Evolutionary conservation across 1,139 yeast species (phyloP), one percentile per base, ranked within the genome.

Genomic region (Spencermartinsiella ligniputridi): DNA sequence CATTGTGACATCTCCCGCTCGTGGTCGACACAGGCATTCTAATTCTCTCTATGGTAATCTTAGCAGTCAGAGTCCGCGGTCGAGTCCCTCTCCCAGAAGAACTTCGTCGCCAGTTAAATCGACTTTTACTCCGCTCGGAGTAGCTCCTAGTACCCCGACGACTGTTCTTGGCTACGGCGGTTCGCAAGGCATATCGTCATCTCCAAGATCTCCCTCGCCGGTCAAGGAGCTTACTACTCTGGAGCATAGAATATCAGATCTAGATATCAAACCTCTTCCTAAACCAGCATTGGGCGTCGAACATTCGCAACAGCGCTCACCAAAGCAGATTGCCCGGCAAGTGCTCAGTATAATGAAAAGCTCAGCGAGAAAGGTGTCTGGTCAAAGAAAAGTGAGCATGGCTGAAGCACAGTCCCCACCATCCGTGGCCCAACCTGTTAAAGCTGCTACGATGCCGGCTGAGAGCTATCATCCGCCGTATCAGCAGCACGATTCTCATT

Each of bases 11-110:
- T 38, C 41, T n/a, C 41, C 37, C 17, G 15, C 27, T 12, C 30
- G 44, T 8, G 43, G 43, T 6, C 25, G 44, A 16, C 44, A 41
- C 18, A 16, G 34, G n/a, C 44, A 41, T 19, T 36, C 40, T 11
- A 41, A 25, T 17, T 30, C 40, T 2, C 22, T 35, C 12, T 27
- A 27, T 27, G 32, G 32, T 5, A 27, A 27, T n/a, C 18, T 16
- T 27, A 33, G 40, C 40, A 24, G 11, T 27, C 8, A 6, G 22
- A 4, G n/a, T n/a, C 22, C 36, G 5, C 36, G 12, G 5, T 13
- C 5, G 8, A 11, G 22, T 13, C 17, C 15, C 3, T 24, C 40
- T 8, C 19, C 24, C 4, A 25, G 40, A n/a, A 25, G 33, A 11
- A 25, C 33, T n/a, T 42, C 42, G 8, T 32, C 42, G 3, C 46